Evolutionary conservation across 2,329 filamentous ascomycete species (phyloP).

Genomic region (Stagonosporopsis chrysanthemi): DNA sequence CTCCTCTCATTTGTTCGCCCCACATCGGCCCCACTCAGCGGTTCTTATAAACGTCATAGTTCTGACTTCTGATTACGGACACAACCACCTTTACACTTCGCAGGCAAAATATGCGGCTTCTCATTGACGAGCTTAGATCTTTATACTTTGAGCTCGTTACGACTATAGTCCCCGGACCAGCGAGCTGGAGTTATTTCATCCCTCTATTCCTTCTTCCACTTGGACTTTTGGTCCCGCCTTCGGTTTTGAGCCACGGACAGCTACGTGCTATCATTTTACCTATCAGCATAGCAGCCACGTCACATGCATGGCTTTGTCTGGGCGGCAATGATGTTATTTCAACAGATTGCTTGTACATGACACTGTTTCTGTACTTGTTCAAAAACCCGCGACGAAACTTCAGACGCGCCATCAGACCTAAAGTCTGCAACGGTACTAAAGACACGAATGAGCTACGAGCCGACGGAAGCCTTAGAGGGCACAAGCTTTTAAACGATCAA

Average conservation of each 20-base stretch:
- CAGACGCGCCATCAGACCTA: conserved; percentile 4
- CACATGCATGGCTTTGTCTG: conserved; percentile 10
- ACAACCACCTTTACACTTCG: not conserved
- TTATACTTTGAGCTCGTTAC: conserved; percentile 14
- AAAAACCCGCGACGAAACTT: conserved; percentile 18
- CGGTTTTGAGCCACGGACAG: conserved; percentile 6
- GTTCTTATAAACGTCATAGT: conserved; percentile 2
- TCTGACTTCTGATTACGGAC: not conserved
- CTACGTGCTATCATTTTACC: conserved; percentile 11
- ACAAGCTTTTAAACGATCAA: not conserved
- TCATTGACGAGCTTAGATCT: conserved; percentile 3
- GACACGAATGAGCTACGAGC: no score
- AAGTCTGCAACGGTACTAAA: not conserved
- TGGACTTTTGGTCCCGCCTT: conserved; percentile 15
- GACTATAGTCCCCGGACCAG: conserved; percentile 18
- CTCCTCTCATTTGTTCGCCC: not conserved
- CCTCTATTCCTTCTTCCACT: conserved; percentile 13
- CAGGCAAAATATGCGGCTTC: not conserved
- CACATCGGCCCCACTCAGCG: not conserved
- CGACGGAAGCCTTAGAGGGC: not conserved
- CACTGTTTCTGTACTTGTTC: conserved; percentile 18
- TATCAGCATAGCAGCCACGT: conserved; percentile 13
- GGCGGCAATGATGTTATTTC: conserved; percentile 19
- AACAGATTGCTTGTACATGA: conserved; percentile 17
- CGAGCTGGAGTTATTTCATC: conserved; percentile 15